Conservation (phyloP, 345 rosid species). For the Abelmoschus esculentus region DNA sequence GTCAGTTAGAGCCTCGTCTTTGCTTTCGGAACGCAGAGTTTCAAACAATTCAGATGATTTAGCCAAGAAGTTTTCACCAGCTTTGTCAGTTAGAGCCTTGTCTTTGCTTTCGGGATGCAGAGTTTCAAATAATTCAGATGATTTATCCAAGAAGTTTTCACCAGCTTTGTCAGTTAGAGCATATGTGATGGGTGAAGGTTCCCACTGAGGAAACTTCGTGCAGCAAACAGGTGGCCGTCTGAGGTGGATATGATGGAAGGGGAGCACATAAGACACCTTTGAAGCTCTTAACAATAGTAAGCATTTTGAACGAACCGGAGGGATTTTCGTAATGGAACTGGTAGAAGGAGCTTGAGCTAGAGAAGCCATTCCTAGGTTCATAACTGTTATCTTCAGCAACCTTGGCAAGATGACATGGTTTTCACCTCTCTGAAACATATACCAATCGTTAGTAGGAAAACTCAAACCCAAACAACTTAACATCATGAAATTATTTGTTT, state of each 20-base stretch:
- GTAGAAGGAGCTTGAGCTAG: slow-evolving; percentile 32
- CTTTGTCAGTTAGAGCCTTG: slow-evolving; percentile 40
- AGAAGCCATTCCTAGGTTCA: slow-evolving; percentile 44
- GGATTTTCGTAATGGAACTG: slow-evolving; percentile 16
- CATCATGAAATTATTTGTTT: background rate
- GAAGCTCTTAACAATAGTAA: slow-evolving; percentile 22
- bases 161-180: slow-evolving; percentile 40
- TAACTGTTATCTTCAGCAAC: slow-evolving; percentile 19
- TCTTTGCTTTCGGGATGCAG: slow-evolving; percentile 28
- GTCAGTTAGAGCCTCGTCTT: slow-evolving; percentile 36
- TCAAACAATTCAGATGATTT: slow-evolving; percentile 50
- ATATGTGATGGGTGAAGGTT: slow-evolving; percentile 42
- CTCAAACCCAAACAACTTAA: background rate
- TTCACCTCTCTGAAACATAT: slow-evolving; percentile 12
- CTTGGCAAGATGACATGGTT: background rate
- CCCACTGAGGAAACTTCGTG: slow-evolving; percentile 55
- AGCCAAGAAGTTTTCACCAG: slow-evolving; percentile 31
- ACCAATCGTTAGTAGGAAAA: background rate
- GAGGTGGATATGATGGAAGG: slow-evolving; percentile 12
- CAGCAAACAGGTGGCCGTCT: slow-evolving; percentile 31
- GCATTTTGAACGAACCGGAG: slow-evolving; percentile 22
- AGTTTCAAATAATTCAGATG: slow-evolving; percentile 49
- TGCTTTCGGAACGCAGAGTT: slow-evolving; percentile 32
- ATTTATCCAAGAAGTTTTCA: slow-evolving; percentile 36
- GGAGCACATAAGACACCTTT: slow-evolving; percentile 6